phyloP scores from a whole-genome alignment of 129 eudicot genomes.

The Centrapalus pauciflorus region DNA sequence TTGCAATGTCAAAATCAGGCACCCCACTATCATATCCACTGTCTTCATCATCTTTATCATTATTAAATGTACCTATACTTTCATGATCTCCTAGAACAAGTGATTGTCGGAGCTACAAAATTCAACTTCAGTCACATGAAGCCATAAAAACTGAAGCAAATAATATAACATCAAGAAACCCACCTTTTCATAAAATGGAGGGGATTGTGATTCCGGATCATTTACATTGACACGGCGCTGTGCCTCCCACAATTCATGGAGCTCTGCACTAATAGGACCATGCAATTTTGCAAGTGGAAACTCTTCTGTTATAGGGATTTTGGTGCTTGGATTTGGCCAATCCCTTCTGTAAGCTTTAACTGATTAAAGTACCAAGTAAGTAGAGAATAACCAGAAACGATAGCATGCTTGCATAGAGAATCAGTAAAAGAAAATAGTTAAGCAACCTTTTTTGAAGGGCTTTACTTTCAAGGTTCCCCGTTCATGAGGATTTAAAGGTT shows the following conservation, averaged over 20 bases:
- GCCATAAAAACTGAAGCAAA: background rate
- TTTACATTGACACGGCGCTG: conserved; percentile 21
- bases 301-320: conserved; percentile 34
- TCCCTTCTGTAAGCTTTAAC: conserved; percentile 48
- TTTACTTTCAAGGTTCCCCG: conserved; percentile 79
- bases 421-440: conserved; percentile 2
- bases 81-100: conserved; percentile 46
- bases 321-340: conserved; percentile 31
- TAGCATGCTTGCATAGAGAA: background rate
- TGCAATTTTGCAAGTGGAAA: conserved; percentile 74
- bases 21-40: conserved; percentile 48
- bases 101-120: conserved; percentile 83
- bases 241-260: conserved; percentile 70
- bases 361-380: conserved; percentile 28
- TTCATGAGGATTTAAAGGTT: conserved; percentile 94
- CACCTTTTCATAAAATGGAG: conserved; percentile 80
- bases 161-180: conserved; percentile 6
- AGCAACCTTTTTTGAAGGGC: conserved; percentile 70
- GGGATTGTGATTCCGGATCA: conserved; percentile 37
- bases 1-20: conserved; percentile 39
- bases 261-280: conserved; percentile 67
- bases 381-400: background rate
- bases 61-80: conserved; percentile 21
- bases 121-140: conserved; percentile 9
- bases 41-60: conserved; percentile 38